Evolutionary conservation across 805 yeast species (phyloP).

Genomic region (Wickerhamiella cacticola): DNA sequence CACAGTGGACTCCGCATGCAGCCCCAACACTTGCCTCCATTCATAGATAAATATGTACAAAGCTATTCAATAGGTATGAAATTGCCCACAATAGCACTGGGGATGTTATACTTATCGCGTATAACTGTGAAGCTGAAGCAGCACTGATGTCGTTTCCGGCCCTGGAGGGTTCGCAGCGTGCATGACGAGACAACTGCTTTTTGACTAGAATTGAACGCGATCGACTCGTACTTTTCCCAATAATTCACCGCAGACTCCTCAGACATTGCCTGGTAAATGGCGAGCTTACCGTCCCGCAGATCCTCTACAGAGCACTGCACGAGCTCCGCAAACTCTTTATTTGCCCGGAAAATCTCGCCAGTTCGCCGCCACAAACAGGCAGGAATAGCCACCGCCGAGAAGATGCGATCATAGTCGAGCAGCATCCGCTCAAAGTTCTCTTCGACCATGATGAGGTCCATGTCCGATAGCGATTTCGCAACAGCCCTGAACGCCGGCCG

Average conservation of each 20-base stretch:
- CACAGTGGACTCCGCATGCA: too few species aligned
- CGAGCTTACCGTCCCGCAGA: conserved; percentile 78
- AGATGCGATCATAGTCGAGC: conserved; percentile 84
- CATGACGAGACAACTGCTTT: conserved; percentile 92
- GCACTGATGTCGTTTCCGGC: conserved; percentile 67
- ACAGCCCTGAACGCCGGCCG: conserved; percentile 90
- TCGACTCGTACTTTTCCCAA: conserved; percentile 95
- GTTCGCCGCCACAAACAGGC: conserved; percentile 96
- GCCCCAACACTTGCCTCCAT: too few species aligned
- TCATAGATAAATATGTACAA: not conserved
- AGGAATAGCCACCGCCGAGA: conserved; percentile 95
- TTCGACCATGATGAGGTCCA: conserved; percentile 82
- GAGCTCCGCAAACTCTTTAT: conserved; percentile 87
- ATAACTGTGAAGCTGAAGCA: conserved; percentile 91
- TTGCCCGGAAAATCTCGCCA: conserved; percentile 90
- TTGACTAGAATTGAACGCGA: conserved; percentile 91
- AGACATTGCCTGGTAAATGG: conserved; percentile 87
- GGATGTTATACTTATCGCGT: conserved; percentile 85
- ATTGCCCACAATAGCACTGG: conserved; percentile 91
- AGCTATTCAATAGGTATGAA: conserved; percentile 49
- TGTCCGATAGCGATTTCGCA: conserved; percentile 79
- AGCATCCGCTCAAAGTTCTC: conserved; percentile 91
- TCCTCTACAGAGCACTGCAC: conserved; percentile 87
- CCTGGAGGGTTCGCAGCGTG: conserved; percentile 70
- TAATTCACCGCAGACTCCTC: conserved; percentile 93